These are phyloP conservation scores for Penicillium tannophilum DNA, from an alignment of 495 filamentous ascomycete species.

Conservation along the genomic window DNA sequence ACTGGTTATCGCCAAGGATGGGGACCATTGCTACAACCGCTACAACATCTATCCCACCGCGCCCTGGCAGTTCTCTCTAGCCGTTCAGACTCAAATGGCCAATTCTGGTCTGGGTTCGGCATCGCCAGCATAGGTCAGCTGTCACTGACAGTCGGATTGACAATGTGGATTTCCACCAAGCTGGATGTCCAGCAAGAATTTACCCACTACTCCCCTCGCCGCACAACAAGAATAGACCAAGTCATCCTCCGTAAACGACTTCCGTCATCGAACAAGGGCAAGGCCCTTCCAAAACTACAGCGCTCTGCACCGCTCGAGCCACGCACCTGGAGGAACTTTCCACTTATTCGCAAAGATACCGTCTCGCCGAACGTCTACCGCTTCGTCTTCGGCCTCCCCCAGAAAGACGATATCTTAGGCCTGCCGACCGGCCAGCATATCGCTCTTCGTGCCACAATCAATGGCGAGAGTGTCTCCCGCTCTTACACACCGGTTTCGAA, in stretches of 20 bases:
- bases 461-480: neutral
- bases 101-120: neutral
- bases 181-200: slow-evolving; percentile 31
- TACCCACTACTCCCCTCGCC: slow-evolving; percentile 37
- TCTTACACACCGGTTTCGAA: neutral
- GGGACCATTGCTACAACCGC: neutral
- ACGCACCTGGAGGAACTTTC: slow-evolving; percentile 46
- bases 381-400: slow-evolving; percentile 50
- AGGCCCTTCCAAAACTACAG: neutral
- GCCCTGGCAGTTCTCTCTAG: neutral
- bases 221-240: slow-evolving; percentile 32
- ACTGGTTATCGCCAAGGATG: neutral
- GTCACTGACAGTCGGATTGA: neutral
- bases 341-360: slow-evolving; percentile 40
- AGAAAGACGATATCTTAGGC: slow-evolving; percentile 39
- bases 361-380: slow-evolving; percentile 49
- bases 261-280: neutral
- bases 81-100: neutral
- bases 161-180: slow-evolving; percentile 18
- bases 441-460: neutral
- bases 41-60: neutral
- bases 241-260: slow-evolving; percentile 15
- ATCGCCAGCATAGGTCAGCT: neutral
- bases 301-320: slow-evolving; percentile 38
- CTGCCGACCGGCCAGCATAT: slow-evolving; percentile 18